Percentiles rank a stretch among this genome's conserved stretches.
Conservation (phyloP, 305 asterid species). For the Lippia alba region DNA sequence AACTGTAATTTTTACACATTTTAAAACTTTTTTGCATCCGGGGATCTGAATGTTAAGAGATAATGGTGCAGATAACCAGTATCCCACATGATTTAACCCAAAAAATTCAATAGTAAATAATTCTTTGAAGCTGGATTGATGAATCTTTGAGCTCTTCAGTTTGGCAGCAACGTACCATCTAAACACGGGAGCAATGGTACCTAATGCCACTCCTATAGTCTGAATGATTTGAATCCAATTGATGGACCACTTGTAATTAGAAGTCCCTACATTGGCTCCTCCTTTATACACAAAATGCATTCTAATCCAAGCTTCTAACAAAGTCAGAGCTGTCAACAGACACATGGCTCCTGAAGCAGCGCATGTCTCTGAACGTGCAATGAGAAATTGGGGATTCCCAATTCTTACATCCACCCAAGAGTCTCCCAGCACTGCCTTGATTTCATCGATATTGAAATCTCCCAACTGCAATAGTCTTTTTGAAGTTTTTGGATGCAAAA, state of each 20-base stretch:
- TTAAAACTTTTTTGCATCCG: background rate
- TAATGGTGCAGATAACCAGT: conserved; percentile 41
- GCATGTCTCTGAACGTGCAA: conserved; percentile 29
- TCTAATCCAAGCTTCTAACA: background rate
- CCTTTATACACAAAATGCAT: background rate
- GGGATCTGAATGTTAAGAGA: conserved; percentile 17
- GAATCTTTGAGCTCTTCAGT: conserved; percentile 27
- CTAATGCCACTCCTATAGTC: conserved; percentile 32
- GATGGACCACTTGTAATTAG: conserved; percentile 39
- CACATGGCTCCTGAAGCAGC: conserved; percentile 19
- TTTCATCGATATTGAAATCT: background rate
- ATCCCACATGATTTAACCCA: too few relatives aligned
- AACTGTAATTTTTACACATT: background rate
- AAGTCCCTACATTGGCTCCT: background rate
- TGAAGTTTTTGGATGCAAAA: conserved; percentile 7
- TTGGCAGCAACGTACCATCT: conserved; percentile 37
- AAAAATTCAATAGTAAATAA: background rate
- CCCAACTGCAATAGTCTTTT: background rate
- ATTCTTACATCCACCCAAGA: conserved; percentile 38
- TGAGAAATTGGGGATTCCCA: conserved; percentile 32
- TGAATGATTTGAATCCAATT: too few relatives aligned
- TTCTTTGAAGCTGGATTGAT: conserved; percentile 18
- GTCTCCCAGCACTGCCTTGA: background rate
- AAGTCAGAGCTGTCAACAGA: background rate
- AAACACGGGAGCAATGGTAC: conserved; percentile 30